Evolutionary conservation across 805 yeast genomes (phyloP).

Genomic region (Saccharomycopsis synnaedendra): DNA sequence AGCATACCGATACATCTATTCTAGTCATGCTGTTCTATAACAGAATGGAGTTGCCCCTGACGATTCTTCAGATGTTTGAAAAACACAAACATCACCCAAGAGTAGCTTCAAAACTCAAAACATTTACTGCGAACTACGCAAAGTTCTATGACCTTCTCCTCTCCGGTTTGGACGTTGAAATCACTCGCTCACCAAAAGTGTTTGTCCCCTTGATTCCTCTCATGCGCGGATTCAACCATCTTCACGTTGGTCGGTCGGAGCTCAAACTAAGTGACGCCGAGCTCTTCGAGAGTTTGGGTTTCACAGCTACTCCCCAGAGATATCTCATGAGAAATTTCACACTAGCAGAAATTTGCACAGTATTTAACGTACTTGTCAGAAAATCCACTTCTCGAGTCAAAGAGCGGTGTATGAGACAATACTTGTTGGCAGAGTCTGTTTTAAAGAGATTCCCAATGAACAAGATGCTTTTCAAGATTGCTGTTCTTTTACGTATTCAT

Average conservation of each 20-base stretch:
- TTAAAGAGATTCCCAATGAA: conserved; percentile 6
- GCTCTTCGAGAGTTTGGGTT: conserved; percentile 5
- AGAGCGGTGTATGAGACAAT: conserved; percentile 1
- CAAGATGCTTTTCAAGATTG: conserved; percentile 1
- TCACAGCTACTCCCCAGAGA: conserved; percentile 2
- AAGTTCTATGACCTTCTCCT: too few species aligned
- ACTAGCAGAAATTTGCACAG: background rate
- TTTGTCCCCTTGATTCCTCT: background rate
- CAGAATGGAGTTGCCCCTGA: too few species aligned
- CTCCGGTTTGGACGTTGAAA: too few species aligned
- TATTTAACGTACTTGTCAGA: background rate
- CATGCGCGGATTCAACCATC: conserved; percentile 1
- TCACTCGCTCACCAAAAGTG: background rate
- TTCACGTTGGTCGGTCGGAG: background rate
- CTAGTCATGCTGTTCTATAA: too few species aligned
- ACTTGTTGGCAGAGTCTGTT: background rate
- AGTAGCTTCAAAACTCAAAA: too few species aligned
- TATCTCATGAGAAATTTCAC: background rate
- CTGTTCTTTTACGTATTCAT: background rate
- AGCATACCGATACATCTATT: too few species aligned
- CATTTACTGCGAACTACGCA: too few species aligned
- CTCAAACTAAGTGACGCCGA: background rate
- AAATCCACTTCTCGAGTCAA: background rate
- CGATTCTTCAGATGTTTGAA: too few species aligned
- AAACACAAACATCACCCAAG: too few species aligned